A percentile compares a stretch with the other conserved stretches of the same genome.
Conservation (phyloP, 768 basidiomycete genomes). For the Agrocybe pediades region DNA sequence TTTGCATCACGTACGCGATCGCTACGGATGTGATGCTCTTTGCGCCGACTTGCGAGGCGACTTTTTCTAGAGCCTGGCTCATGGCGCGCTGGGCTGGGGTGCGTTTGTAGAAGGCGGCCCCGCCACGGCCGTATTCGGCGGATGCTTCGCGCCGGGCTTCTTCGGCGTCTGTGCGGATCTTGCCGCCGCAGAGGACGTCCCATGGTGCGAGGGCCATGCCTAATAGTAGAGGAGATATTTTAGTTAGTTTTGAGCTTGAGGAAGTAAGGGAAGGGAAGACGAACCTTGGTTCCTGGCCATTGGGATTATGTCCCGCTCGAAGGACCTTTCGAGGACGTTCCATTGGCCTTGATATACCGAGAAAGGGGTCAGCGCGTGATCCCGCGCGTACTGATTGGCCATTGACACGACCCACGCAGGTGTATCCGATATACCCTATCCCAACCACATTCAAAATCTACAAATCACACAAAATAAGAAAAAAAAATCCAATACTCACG, state of each 20-base stretch:
- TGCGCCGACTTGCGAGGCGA: not conserved
- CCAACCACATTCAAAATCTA: too few relatives aligned
- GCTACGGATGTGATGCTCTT: not conserved
- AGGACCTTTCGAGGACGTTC: not conserved
- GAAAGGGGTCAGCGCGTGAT: not conserved
- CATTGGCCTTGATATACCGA: not conserved
- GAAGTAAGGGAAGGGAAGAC: too few relatives aligned
- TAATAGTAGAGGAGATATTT: not conserved
- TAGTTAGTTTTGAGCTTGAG: not conserved
- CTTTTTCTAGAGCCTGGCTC: not conserved
- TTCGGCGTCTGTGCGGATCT: slow-evolving; percentile 56
- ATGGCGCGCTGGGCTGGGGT: not conserved
- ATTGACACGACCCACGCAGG: not conserved
- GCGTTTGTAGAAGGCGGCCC: not conserved
- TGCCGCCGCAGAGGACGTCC: slow-evolving; percentile 37
- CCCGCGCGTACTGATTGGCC: not conserved
- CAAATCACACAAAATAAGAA: not conserved
- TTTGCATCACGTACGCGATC: slow-evolving; percentile 47
- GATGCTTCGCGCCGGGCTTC: slow-evolving; percentile 25
- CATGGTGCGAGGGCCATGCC: slow-evolving; percentile 31
- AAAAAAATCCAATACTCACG: slow-evolving; percentile 16
- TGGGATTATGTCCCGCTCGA: not conserved
- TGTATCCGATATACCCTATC: not conserved
- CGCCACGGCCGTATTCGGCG: slow-evolving; percentile 39
- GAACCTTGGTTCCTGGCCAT: not conserved